Percentiles rank a stretch among this genome's conserved stretches.
Conservation (phyloP, 139 green algal genomes). For the Marvania coccoides region DNA sequence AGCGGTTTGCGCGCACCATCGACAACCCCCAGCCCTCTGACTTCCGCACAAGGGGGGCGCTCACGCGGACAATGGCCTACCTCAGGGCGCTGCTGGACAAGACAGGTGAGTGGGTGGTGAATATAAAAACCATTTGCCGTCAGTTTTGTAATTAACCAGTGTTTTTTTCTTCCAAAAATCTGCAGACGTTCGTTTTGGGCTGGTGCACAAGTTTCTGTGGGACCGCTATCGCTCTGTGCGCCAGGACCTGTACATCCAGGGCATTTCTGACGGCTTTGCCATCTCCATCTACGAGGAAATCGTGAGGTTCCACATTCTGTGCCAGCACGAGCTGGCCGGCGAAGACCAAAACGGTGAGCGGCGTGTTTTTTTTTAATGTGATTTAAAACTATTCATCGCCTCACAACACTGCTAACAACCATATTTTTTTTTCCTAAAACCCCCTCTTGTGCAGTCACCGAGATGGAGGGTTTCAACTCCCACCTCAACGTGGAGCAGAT, state of each 20-base stretch:
- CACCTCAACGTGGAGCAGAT: constrained; percentile 81
- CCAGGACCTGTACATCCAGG: constrained; percentile 67
- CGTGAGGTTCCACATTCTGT: constrained; percentile 68
- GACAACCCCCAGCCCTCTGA: constrained; percentile 40
- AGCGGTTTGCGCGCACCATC: constrained; percentile 61
- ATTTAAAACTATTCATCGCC: not conserved
- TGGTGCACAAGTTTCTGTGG: constrained; percentile 81
- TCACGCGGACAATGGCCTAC: constrained; percentile 63
- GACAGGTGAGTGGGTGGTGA: constrained; percentile 16
- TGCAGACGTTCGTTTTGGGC: constrained; percentile 11
- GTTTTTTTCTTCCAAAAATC: not conserved
- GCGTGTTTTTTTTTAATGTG: not conserved
- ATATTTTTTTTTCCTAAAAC: not conserved
- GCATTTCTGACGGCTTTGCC: constrained; percentile 44
- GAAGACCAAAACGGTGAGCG: constrained; percentile 26
- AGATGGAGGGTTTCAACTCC: constrained; percentile 65
- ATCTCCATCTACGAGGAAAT: constrained; percentile 49
- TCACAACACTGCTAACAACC: not conserved
- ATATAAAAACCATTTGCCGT: not conserved
- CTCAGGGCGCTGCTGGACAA: constrained; percentile 57
- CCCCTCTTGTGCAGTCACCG: constrained; percentile 15
- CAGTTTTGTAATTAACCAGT: not conserved
- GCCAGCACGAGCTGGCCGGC: constrained; percentile 63
- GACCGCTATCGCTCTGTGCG: constrained; percentile 74
- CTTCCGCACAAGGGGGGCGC: constrained; percentile 61